Conservation (phyloP, 805 yeast species). For the Lipomyces starkeyi region DNA sequence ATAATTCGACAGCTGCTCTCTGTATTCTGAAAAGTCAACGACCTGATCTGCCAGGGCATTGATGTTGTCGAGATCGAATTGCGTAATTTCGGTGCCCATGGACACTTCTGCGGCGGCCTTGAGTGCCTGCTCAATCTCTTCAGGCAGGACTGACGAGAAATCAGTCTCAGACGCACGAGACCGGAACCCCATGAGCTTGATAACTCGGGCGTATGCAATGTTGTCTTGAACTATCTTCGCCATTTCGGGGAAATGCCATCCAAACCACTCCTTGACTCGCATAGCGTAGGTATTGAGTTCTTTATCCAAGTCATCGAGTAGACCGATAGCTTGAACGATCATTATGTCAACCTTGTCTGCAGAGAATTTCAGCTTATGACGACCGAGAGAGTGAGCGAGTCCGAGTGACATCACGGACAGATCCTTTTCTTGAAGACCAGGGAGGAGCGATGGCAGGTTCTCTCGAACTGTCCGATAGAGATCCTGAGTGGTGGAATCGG, state of each 20-base stretch:
- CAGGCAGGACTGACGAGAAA: slow-evolving; percentile 88
- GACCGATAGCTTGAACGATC: slow-evolving; percentile 98
- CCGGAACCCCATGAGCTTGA: slow-evolving; percentile 92
- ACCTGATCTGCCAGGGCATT: slow-evolving; percentile 92
- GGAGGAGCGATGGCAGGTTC: slow-evolving; percentile 89
- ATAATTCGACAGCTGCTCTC: slow-evolving; percentile 94
- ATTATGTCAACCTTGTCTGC: slow-evolving; percentile 99
- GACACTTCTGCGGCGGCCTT: slow-evolving; percentile 98
- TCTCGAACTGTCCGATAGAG: slow-evolving; percentile 95
- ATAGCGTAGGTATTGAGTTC: slow-evolving; percentile 97
- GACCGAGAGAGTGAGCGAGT: slow-evolving; percentile 97
- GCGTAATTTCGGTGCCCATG: slow-evolving; percentile 99
- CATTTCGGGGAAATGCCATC: slow-evolving; percentile 99
- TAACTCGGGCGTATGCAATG: slow-evolving; percentile 93
- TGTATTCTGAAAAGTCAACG: slow-evolving; percentile 92
- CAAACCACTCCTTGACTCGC: slow-evolving; percentile 99
- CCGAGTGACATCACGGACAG: slow-evolving; percentile 95
- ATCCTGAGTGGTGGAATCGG: slow-evolving; percentile 94
- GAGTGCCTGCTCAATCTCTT: slow-evolving; percentile 88
- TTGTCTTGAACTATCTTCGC: slow-evolving; percentile 96
- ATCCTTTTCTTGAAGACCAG: slow-evolving; percentile 86
- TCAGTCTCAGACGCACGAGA: slow-evolving; percentile 90
- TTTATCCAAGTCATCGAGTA: slow-evolving; percentile 95
- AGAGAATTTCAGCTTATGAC: slow-evolving; percentile 95
- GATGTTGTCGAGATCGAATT: slow-evolving; percentile 84